These are phyloP conservation scores for Nematodospora valgi DNA, from an alignment of 805 yeast genomes.

Conservation along the genomic window DNA sequence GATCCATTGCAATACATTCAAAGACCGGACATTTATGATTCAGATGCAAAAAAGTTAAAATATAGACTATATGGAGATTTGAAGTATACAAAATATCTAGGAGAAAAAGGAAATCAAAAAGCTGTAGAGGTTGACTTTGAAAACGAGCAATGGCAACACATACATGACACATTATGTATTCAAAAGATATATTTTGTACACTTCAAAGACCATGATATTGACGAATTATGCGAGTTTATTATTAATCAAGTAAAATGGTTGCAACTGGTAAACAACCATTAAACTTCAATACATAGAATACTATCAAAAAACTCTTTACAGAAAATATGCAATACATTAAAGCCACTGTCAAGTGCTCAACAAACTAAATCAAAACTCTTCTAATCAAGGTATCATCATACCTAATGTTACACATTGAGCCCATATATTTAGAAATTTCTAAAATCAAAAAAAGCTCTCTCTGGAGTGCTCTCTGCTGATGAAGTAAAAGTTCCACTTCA, in stretches of 20 bases:
- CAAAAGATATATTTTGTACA: constrained; percentile 21
- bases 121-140: constrained; percentile 25
- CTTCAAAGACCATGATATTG: constrained; percentile 17
- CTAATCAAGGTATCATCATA: no score
- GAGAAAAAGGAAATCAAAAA: constrained; percentile 5
- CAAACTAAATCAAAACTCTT: no score
- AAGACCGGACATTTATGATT: constrained; percentile 24
- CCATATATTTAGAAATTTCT: no score
- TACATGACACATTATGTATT: constrained; percentile 24
- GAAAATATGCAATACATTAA: no score
- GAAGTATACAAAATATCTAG: constrained; percentile 13
- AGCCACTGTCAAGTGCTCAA: no score
- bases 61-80: constrained; percentile 26
- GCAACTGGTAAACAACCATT: not conserved
- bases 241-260: constrained; percentile 27
- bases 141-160: constrained; percentile 27
- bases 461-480: no score
- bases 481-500: no score
- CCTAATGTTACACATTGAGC: no score
- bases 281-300: no score
- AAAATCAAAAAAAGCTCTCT: no score
- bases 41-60: constrained; percentile 19
- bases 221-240: constrained; percentile 23
- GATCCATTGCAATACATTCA: constrained; percentile 26
- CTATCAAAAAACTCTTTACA: no score